Evolutionary conservation across 148 eudicot genomes (phyloP).

Genomic region (Rhododendron molle): DNA sequence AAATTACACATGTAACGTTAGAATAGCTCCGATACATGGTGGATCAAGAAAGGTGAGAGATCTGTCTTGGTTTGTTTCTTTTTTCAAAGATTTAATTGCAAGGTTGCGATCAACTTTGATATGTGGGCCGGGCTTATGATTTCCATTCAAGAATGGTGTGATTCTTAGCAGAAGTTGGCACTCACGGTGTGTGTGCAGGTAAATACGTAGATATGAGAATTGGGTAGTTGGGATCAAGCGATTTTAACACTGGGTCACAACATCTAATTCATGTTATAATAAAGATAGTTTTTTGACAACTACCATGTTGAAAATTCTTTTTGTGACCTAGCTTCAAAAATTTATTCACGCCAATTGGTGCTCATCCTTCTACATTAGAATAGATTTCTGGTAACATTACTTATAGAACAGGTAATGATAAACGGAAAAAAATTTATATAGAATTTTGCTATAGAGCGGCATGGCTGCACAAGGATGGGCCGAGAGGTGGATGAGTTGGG

Average conservation of each 20-base stretch:
- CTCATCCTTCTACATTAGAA: background rate
- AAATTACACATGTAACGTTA: constrained; percentile 53
- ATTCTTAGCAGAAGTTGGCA: background rate
- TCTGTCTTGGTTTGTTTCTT: background rate
- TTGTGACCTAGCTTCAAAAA: background rate
- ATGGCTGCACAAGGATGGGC: background rate
- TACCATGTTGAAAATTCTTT: background rate
- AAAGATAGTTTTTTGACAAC: background rate
- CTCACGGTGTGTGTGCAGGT: background rate
- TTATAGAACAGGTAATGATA: background rate
- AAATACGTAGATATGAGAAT: background rate
- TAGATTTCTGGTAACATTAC: background rate
- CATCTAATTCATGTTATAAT: background rate
- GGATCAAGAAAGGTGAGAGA: constrained; percentile 55
- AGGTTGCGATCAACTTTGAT: background rate
- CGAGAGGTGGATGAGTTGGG: background rate
- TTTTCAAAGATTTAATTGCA: background rate
- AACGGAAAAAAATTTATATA: background rate
- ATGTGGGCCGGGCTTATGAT: background rate
- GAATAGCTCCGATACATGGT: constrained; percentile 65
- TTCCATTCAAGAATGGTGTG: background rate
- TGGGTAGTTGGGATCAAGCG: background rate
- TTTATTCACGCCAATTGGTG: too few relatives aligned
- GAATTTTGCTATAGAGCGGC: background rate
- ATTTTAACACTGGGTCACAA: background rate